phyloP scores from a whole-genome alignment of 495 filamentous ascomycete genomes.

The Aspergillus conjunctus region DNA sequence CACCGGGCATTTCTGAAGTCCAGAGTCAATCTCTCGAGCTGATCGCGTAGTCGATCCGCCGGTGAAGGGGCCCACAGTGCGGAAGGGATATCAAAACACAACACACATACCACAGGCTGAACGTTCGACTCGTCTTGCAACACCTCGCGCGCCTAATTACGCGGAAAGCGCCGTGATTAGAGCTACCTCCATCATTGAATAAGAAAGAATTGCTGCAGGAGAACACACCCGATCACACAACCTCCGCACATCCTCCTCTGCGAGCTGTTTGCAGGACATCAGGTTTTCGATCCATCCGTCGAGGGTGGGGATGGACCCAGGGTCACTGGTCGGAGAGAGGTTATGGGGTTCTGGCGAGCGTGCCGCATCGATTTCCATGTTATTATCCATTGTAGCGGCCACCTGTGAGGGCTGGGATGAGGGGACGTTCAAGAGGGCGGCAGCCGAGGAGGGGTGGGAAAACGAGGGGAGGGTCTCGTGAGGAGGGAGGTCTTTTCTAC shows the following conservation, averaged over 20 bases:
- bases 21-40: conserved; percentile 9
- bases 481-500: conserved; percentile 28
- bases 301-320: conserved; percentile 85
- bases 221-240: conserved; percentile 91
- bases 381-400: conserved; percentile 77
- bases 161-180: conserved; percentile 18
- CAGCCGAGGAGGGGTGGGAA: conserved; percentile 35
- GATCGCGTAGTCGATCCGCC: not conserved
- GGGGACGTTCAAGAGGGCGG: conserved; percentile 23
- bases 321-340: conserved; percentile 72
- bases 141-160: conserved; percentile 82
- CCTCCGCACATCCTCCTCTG: conserved; percentile 91
- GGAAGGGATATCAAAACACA: conserved; percentile 25
- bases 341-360: conserved; percentile 80
- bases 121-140: conserved; percentile 97
- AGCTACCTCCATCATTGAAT: not conserved
- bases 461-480: conserved; percentile 49
- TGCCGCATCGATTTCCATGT: conserved; percentile 89
- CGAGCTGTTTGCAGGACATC: conserved; percentile 98
- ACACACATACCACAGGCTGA: conserved; percentile 86
- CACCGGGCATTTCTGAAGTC: conserved; percentile 81
- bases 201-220: not conserved
- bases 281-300: conserved; percentile 98
- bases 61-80: conserved; percentile 17
- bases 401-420: conserved; percentile 12